phyloP scores from a whole-genome alignment of 176 grass and related monocot genomes.

The sorghum (Sorghum bicolor) region DNA sequence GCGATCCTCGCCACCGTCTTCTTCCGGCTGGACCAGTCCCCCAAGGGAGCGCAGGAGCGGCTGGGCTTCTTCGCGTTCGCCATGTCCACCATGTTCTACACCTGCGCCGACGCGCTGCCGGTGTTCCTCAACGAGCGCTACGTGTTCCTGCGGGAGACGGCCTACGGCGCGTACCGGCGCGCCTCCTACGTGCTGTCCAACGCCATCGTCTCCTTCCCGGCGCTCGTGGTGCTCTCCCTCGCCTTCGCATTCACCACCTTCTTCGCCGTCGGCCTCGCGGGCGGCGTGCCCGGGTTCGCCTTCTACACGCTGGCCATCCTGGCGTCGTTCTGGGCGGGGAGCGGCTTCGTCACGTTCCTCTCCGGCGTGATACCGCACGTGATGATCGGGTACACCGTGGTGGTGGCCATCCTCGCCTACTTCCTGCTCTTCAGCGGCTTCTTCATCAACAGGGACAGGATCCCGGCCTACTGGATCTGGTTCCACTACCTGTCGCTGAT shows the following conservation, averaged over 20 bases:
- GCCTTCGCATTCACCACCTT: slow-evolving; percentile 79
- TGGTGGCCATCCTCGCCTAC: slow-evolving; percentile 84
- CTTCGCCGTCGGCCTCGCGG: slow-evolving; percentile 82
- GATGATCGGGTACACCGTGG: slow-evolving; percentile 84
- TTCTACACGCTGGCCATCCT: slow-evolving; percentile 83
- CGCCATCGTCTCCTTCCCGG: slow-evolving; percentile 81
- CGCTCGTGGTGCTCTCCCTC: slow-evolving; percentile 71
- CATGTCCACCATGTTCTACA: slow-evolving; percentile 99
- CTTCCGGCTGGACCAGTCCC: slow-evolving; percentile 69
- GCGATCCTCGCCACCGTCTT: slow-evolving; percentile 83
- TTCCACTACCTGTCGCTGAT: slow-evolving; percentile 95
- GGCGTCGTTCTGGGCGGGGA: slow-evolving; percentile 80
- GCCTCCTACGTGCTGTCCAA: slow-evolving; percentile 94
- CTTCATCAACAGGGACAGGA: slow-evolving; percentile 91
- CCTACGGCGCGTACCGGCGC: slow-evolving; percentile 91
- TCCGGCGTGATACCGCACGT: slow-evolving; percentile 85
- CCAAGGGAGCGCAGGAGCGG: slow-evolving; percentile 82
- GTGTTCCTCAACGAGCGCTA: slow-evolving; percentile 92
- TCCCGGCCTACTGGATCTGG: slow-evolving; percentile 89
- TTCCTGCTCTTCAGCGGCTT: slow-evolving; percentile 95
- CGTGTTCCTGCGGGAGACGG: slow-evolving; percentile 83
- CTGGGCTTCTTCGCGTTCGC: slow-evolving; percentile 93
- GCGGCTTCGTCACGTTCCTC: slow-evolving; percentile 92
- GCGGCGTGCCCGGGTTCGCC: slow-evolving; percentile 59
- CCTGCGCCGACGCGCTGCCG: slow-evolving; percentile 89